Percentiles rank a stretch among this genome's conserved stretches.
Evolutionary conservation across 2,329 filamentous ascomycete species (phyloP).

Genomic region (Lasiodiplodia sp.): DNA sequence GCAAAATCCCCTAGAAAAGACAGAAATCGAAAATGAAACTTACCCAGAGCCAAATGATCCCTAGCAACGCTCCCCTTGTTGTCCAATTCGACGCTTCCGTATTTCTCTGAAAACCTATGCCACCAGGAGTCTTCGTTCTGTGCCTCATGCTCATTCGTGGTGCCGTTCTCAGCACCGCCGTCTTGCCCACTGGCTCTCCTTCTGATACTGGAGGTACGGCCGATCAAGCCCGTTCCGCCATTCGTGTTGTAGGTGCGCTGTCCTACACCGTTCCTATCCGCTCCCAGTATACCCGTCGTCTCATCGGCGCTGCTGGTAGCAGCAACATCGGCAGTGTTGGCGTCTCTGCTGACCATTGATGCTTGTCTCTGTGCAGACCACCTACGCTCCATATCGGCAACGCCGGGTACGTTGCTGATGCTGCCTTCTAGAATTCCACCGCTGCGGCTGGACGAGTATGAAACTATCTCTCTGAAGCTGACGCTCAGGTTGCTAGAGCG

Average conservation of each 20-base stretch:
- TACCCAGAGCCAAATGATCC: conserved; percentile 82
- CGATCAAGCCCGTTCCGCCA: neutral
- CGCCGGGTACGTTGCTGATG: neutral
- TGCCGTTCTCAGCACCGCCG: conserved; percentile 32
- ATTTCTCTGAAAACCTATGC: conserved; percentile 63
- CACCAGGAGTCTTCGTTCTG: conserved; percentile 57
- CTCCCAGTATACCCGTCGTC: conserved; percentile 26
- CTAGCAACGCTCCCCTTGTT: conserved; percentile 86
- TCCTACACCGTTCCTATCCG: conserved; percentile 14
- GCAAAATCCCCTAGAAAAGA: neutral
- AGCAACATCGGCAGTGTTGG: too few relatives aligned
- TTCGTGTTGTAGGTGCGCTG: conserved; percentile 25
- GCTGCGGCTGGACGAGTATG: conserved; percentile 8
- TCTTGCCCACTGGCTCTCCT: conserved; percentile 31
- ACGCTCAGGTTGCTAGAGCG: conserved; percentile 20
- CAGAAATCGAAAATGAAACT: conserved; percentile 33
- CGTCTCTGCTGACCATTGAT: neutral
- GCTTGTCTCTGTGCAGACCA: conserved; percentile 1
- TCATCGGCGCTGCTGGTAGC: conserved; percentile 27
- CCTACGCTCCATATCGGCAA: conserved; percentile 23
- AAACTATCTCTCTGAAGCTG: conserved; percentile 20
- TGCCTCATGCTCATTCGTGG: neutral
- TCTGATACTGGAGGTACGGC: conserved; percentile 7
- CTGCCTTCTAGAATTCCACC: neutral
- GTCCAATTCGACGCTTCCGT: conserved; percentile 76